These are phyloP conservation scores for Cordyceps tenuipes DNA, from an alignment of 2,329 filamentous ascomycete genomes.

Conservation along the genomic window DNA sequence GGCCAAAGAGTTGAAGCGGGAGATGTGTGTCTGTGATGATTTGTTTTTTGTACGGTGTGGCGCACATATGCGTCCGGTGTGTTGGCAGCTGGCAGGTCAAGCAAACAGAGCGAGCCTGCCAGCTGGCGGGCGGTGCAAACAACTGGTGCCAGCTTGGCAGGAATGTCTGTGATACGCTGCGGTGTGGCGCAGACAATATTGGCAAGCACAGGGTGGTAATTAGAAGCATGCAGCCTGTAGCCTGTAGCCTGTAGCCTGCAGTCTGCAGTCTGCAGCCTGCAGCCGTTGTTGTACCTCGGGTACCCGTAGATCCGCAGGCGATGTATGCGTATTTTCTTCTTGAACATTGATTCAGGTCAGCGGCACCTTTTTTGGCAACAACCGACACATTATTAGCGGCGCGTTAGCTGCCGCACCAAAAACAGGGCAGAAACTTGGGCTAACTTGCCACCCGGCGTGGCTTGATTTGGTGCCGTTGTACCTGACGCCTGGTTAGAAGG, in stretches of 20 bases:
- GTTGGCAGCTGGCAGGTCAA: background rate
- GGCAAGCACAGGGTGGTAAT: background rate
- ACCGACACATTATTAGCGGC: background rate
- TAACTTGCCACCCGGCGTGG: background rate
- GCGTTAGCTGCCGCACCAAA: slow-evolving; percentile 9
- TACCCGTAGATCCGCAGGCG: no score
- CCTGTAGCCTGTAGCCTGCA: no score
- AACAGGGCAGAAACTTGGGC: background rate
- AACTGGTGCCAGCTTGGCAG: background rate
- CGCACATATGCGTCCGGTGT: background rate
- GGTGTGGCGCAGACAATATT: slow-evolving; percentile 1
- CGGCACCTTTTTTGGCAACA: background rate
- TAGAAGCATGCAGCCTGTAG: background rate
- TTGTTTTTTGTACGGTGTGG: background rate
- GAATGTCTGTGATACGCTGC: background rate
- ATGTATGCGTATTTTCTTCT: background rate
- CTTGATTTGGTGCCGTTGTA: background rate
- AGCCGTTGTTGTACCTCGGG: no score
- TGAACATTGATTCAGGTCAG: slow-evolving; percentile 3
- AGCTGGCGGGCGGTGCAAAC: background rate
- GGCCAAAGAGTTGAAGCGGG: background rate
- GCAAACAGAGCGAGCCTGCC: background rate
- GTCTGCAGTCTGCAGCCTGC: background rate
- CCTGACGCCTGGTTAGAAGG: background rate
- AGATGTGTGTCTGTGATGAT: background rate